Conservation (phyloP, 129 eudicot genomes). For the Chrysanthemum lavandulifolium region DNA sequence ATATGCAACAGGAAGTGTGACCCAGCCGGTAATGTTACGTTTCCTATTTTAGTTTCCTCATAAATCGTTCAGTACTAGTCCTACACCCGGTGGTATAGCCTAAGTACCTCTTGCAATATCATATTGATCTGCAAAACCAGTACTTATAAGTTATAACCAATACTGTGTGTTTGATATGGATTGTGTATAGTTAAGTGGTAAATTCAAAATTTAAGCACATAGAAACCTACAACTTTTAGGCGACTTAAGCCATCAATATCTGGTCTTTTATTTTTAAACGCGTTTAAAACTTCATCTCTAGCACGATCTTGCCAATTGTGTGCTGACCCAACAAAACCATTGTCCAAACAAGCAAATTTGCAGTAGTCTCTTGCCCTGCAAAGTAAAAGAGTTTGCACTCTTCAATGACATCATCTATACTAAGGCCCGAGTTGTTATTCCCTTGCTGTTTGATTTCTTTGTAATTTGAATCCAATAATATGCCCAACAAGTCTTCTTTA, state of each 20-base stretch:
- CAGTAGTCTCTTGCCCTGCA: slow-evolving; percentile 43
- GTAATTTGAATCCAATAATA: slow-evolving; percentile 31
- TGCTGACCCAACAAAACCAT: slow-evolving; percentile 37
- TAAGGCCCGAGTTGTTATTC: slow-evolving; percentile 21
- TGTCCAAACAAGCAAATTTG: slow-evolving; percentile 38
- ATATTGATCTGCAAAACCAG: slow-evolving; percentile 25
- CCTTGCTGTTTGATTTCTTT: slow-evolving; percentile 30
- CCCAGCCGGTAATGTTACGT: slow-evolving; percentile 27
- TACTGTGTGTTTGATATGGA: neutral
- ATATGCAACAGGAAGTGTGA: slow-evolving; percentile 16
- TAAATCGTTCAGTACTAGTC: slow-evolving; percentile 10
- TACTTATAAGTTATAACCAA: neutral
- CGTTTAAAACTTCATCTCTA: slow-evolving; percentile 31
- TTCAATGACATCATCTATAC: slow-evolving; percentile 33
- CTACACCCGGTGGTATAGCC: slow-evolving; percentile 31
- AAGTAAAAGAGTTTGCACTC: slow-evolving; percentile 45
- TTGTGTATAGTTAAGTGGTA: neutral
- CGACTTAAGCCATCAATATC: slow-evolving; percentile 36
- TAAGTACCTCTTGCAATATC: slow-evolving; percentile 39
- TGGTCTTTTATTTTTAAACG: slow-evolving; percentile 28
- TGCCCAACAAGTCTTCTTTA: slow-evolving; percentile 30
- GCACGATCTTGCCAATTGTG: slow-evolving; percentile 42
- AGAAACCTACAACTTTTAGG: slow-evolving; percentile 36
- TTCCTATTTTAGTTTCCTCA: slow-evolving; percentile 40
- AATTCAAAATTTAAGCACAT: neutral